Evolutionary conservation across 495 filamentous ascomycete species (phyloP).

Genomic region (Clavariopsis aquatica): DNA sequence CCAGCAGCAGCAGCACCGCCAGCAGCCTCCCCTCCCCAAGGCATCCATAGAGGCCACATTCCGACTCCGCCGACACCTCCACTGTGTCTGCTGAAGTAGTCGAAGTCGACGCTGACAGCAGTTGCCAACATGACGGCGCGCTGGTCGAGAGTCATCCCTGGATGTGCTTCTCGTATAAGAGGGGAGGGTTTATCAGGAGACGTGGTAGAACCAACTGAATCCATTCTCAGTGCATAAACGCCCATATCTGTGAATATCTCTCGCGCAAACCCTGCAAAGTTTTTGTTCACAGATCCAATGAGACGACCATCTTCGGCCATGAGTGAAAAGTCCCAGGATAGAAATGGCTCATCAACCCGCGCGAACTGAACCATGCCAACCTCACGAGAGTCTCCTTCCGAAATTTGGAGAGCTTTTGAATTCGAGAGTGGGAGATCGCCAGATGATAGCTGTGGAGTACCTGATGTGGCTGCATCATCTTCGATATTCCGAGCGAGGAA

Average conservation of each 20-base stretch:
- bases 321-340: slow-evolving; percentile 49
- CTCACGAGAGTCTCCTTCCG: slow-evolving; percentile 42
- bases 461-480: slow-evolving; percentile 38
- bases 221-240: slow-evolving; percentile 70
- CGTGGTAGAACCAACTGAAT: slow-evolving; percentile 54
- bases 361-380: slow-evolving; percentile 64
- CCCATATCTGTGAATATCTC: slow-evolving; percentile 74
- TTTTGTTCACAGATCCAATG: slow-evolving; percentile 66
- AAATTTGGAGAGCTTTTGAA: slow-evolving; percentile 53
- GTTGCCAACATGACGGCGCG: slow-evolving; percentile 72
- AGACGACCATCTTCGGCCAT: slow-evolving; percentile 35
- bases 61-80: slow-evolving; percentile 51
- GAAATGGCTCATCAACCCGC: slow-evolving; percentile 52
- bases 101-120: slow-evolving; percentile 70
- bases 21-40: slow-evolving; percentile 49
- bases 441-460: slow-evolving; percentile 46
- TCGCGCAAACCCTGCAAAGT: slow-evolving; percentile 68
- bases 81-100: slow-evolving; percentile 69
- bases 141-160: slow-evolving; percentile 69
- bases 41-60: slow-evolving; percentile 63
- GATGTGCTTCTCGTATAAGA: slow-evolving; percentile 4
- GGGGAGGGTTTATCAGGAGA: slow-evolving; percentile 32
- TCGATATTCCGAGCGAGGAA: slow-evolving; percentile 51
- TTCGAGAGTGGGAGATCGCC: slow-evolving; percentile 52
- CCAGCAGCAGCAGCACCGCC: slow-evolving; percentile 43